phyloP scores from a whole-genome alignment of 1,284 basidiomycete species.

The Rugosomyces carneus region DNA sequence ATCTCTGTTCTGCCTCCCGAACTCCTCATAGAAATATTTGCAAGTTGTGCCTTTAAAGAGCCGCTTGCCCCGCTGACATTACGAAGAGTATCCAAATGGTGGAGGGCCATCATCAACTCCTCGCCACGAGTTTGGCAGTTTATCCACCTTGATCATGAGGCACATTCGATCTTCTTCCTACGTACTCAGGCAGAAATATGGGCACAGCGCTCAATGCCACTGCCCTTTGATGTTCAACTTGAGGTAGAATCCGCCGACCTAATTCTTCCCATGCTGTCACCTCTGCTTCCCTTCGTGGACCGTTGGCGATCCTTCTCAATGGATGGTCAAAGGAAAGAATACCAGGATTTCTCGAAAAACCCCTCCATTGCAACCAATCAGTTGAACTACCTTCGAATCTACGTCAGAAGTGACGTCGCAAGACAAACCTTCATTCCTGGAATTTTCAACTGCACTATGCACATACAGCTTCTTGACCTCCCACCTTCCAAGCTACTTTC shows the following conservation, averaged over 20 bases:
- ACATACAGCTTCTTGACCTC: conserved; percentile 37
- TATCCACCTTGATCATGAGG: conserved; percentile 41
- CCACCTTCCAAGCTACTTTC: conserved; percentile 37
- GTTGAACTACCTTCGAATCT: conserved; percentile 23
- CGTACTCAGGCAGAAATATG: conserved; percentile 46
- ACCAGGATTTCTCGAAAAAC: conserved; percentile 14
- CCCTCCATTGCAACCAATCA: conserved; percentile 10
- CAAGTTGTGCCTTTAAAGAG: conserved; percentile 34
- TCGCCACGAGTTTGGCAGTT: conserved; percentile 57
- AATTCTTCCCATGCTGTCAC: conserved; percentile 57
- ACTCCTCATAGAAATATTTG: conserved; percentile 58
- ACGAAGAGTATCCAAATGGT: conserved; percentile 46
- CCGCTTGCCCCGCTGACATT: conserved; percentile 42
- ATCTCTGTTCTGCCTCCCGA: conserved; percentile 47
- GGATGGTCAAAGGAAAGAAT: conserved; percentile 28
- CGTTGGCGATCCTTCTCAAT: conserved; percentile 51
- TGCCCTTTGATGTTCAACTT: conserved; percentile 50
- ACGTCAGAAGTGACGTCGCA: conserved; percentile 23
- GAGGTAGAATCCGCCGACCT: conserved; percentile 42
- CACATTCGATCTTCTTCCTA: conserved; percentile 29
- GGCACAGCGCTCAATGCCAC: conserved; percentile 43
- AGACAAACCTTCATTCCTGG: conserved; percentile 25
- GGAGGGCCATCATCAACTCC: conserved; percentile 43
- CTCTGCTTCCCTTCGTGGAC: conserved; percentile 44
- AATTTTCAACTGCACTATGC: conserved; percentile 30